A percentile compares a stretch with the other conserved stretches of the same genome.
These are phyloP conservation scores for Yamadazyma jaroonii DNA, from an alignment of 1,139 yeast genomes.

Conservation along the genomic window DNA sequence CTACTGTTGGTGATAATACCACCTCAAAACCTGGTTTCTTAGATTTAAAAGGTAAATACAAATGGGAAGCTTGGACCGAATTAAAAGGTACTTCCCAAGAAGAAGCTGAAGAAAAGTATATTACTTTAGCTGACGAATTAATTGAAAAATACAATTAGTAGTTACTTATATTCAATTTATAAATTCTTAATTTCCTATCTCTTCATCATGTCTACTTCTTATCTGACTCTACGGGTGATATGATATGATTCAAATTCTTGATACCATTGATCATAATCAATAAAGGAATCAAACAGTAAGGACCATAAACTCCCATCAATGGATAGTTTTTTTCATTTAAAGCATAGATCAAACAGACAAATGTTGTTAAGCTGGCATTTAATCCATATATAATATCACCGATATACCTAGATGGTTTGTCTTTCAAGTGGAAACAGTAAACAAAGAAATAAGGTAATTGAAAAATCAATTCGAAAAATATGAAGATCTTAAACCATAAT, in stretches of 20 bases:
- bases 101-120: slow-evolving; percentile 88
- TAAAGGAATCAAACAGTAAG: slow-evolving; percentile 66
- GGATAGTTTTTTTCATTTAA: slow-evolving; percentile 30
- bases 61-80: slow-evolving; percentile 96
- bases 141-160: slow-evolving; percentile 41
- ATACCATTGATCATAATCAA: slow-evolving; percentile 48
- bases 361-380: slow-evolving; percentile 72
- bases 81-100: slow-evolving; percentile 81
- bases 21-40: slow-evolving; percentile 83
- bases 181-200: no score
- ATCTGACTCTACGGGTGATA: no score
- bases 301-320: slow-evolving; percentile 54
- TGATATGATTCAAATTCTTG: no score
- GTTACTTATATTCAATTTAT: no score
- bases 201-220: no score
- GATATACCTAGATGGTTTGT: slow-evolving; percentile 33
- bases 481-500: slow-evolving; percentile 72
- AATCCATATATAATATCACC: slow-evolving; percentile 66
- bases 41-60: slow-evolving; percentile 92
- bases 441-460: slow-evolving; percentile 76
- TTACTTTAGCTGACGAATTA: slow-evolving; percentile 69
- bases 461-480: slow-evolving; percentile 63
- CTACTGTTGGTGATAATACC: slow-evolving; percentile 92
- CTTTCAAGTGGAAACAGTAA: slow-evolving; percentile 16
- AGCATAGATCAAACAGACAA: slow-evolving; percentile 58